Evolutionary conservation across 345 rosid genomes (phyloP), one percentile per base, ranked within the genome.

Genomic region (Melastoma malabathricum): DNA sequence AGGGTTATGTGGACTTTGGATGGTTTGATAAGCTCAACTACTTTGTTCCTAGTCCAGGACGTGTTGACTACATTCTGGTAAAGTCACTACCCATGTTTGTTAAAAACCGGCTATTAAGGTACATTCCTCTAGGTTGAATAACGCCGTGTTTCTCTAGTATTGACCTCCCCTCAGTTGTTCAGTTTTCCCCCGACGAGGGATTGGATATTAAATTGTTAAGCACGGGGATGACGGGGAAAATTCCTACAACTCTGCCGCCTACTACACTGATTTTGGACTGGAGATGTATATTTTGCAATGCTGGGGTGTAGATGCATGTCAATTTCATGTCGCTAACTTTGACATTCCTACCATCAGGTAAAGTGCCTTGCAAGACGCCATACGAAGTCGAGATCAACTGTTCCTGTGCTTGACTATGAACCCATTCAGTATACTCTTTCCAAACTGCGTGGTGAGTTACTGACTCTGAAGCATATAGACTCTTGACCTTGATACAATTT

Each of bases 1-100:
- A 92, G 96, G 96, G 98, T 52, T 92, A 84, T 73, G 72, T 87
- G 55, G 81, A 72, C 69, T 92, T 78, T 69, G 96, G 95, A 31
- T 53, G 76, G 62, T 92, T 73, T 68, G 81, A 80, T 56, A 61
- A 72, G 47, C 73, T 74, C 60, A 78, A 79, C 75, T 63, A 77
- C 69, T 87, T 87, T 63, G 65, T 63, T 25, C 62, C 84, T 61
- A 75, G 88, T 54, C 71, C 84, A 43, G 86, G 83, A 51, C 57
- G 63, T 44, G 68, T 68, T 18, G 69, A 82, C 63, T 85, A 84
- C 62, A 75, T 80, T 64, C 98, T 87, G 64, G 96, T 87, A 64
- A 31, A 31, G 10, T 31, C 38, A 31, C 38, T 5, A 31, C 9
- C 5, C 38, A 9, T 5, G 7, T 5, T 31, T 31, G 38, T 7